Evolutionary conservation across 164 flowering plant species (phyloP), one percentile per base, ranked within the genome.

Genomic region (Aristolochia fimbriata): DNA sequence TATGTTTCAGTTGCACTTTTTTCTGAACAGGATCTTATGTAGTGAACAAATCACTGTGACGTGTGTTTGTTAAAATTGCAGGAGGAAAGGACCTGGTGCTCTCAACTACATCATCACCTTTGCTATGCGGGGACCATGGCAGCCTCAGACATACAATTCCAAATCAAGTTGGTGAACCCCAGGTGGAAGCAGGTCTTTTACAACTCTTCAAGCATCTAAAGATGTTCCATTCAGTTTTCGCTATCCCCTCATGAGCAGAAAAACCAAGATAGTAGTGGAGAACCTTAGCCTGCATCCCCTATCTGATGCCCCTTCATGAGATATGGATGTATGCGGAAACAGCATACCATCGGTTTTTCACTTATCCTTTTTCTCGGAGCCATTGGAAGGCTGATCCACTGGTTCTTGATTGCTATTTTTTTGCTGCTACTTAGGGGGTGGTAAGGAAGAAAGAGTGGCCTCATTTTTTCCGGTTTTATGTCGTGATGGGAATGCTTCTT

Each of bases 221-320:
- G 93, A 84, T 71, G 82, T 80, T 14, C 84, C 88, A 4, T 66
- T 24, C 51, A 73, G 84, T 64, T 87, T 62, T 51, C 76, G 84
- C 20, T 86, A 45, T 62, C 92, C 95, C 47, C 72, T 86, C 25
- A 92, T 89, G 96, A 84, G 81, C 11, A 77, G n/a, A 74, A 61
- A 87, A 83, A 68, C 97, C 97, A 13, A 70, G 61, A 63, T 92
- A 91, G 93, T 92, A 81, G 81, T 92, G 98, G 98, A 84, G 98
- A 72, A 71, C 80, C 24, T 63, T 92, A 31, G 88, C 98, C 43
- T 84, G 91, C 71, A 70, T 92, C 56, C 93, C 96, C 1, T 89
- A 89, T 57, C 67, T 89, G 13, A 83, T 87, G 91, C 90, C 97
- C 15, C 76, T 92, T 16, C 97, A 87, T 15, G 87, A 87, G 74